Conservation (phyloP, 176 grass and related monocot species). For the Metroxylon sagu region DNA sequence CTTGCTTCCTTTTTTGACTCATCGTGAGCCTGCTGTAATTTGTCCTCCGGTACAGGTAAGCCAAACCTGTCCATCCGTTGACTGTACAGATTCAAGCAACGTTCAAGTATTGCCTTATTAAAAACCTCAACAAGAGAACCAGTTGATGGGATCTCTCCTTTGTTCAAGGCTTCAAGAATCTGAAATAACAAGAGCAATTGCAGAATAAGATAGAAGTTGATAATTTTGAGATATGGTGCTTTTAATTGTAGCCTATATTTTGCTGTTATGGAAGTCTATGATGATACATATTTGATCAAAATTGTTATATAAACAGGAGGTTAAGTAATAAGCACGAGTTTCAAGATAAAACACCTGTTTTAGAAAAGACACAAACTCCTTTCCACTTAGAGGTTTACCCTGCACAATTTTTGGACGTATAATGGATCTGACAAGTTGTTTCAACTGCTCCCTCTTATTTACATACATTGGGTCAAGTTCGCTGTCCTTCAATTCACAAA, state of each 20-base stretch:
- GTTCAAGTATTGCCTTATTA: slow-evolving; percentile 86
- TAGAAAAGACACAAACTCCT: slow-evolving; percentile 83
- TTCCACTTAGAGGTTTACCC: slow-evolving; percentile 75
- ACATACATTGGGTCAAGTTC: slow-evolving; percentile 67
- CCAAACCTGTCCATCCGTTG: slow-evolving; percentile 43
- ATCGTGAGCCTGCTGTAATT: slow-evolving; percentile 49
- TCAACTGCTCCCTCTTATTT: slow-evolving; percentile 71
- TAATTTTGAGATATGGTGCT: too few species aligned
- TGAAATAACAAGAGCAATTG: slow-evolving; percentile 21
- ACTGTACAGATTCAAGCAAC: slow-evolving; percentile 68
- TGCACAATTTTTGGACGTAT: slow-evolving; percentile 77
- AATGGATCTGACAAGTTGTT: slow-evolving; percentile 68
- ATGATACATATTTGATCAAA: too few species aligned
- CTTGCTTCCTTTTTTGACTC: slow-evolving; percentile 36
- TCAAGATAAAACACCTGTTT: slow-evolving; percentile 38
- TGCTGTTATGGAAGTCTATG: too few species aligned
- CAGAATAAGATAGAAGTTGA: too few species aligned
- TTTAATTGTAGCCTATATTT: too few species aligned
- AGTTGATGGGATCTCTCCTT: slow-evolving; percentile 92
- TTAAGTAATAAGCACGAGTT: background rate
- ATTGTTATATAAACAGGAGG: too few species aligned
- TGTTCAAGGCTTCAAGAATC: slow-evolving; percentile 90
- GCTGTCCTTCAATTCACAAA: slow-evolving; percentile 74
- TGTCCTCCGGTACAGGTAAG: slow-evolving; percentile 52
- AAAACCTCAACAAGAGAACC: slow-evolving; percentile 90